Conservation (phyloP, 257 asterid genomes). For the Echites panduratus region DNA sequence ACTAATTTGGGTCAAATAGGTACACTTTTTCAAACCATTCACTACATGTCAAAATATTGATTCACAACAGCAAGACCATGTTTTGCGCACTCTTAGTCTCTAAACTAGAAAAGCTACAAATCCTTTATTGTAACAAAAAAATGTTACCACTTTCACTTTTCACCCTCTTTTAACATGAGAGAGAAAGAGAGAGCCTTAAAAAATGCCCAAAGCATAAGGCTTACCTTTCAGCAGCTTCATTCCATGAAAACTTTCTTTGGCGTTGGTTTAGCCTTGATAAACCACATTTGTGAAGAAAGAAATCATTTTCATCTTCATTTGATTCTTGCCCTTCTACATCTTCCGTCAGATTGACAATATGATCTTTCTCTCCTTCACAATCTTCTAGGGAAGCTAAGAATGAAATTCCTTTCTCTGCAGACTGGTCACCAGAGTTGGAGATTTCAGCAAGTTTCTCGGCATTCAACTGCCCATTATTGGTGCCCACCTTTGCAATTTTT, state of each 20-base stretch:
- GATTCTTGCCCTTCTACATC: constrained; percentile 32
- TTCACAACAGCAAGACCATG: neutral
- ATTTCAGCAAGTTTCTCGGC: constrained; percentile 25
- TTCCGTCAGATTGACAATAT: constrained; percentile 27
- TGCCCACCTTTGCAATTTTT: constrained; percentile 30
- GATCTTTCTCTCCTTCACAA: constrained; percentile 28
- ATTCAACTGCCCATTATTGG: constrained; percentile 32
- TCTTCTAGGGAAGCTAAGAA: constrained; percentile 26
- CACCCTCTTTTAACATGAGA: neutral
- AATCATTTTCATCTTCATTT: constrained; percentile 40
- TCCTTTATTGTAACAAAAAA: neutral
- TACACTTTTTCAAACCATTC: neutral
- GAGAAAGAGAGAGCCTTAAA: neutral
- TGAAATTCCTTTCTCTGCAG: constrained; percentile 31
- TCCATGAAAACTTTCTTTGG: constrained; percentile 68
- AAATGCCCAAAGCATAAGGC: too few relatives aligned
- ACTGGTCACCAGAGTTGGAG: constrained; percentile 32
- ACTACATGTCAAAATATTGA: neutral
- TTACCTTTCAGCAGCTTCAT: constrained; percentile 89
- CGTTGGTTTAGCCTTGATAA: constrained; percentile 44
- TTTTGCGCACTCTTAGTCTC: neutral
- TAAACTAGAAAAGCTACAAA: neutral
- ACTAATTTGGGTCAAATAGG: neutral
- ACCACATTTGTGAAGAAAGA: constrained; percentile 45
- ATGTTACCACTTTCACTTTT: neutral